Evolutionary conservation across 495 filamentous ascomycete species (phyloP), one percentile per base, ranked within the genome.

Genomic region (Hypoxylon rickii): DNA sequence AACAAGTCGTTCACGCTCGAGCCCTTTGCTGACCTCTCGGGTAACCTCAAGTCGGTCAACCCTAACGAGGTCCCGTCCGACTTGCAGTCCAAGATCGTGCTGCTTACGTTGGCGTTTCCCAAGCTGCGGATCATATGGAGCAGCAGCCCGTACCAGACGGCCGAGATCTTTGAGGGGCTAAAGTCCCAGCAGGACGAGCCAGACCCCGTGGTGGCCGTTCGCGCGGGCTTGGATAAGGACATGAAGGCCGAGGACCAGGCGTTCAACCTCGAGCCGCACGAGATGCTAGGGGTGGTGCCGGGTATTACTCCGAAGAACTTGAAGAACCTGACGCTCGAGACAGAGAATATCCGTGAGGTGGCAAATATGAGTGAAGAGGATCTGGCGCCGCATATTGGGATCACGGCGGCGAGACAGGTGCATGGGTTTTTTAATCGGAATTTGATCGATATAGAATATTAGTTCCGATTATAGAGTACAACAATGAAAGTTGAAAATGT

Each of bases 1-100:
- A 91, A 96, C 73, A 96, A 96, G 66, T 90, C 89, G 16, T 98
- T 98, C 71, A 97, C 90, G 7, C 87, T 98, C 12, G 94, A 97
- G 70, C 89, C 90, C 0, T 96, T 96, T 67, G 87, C 89, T 8
- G 89, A 90, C 49, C 77, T 90, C 1, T 88, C 87, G 20, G 84
- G 83, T n/a, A 84, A 82, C 32, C 65, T 85, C 17, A 79, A 82
- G 15, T 81, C 81, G 59, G 63, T 78, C 21, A 70, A 70, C 51
- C 77, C 79, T 46, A 77, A 82, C 16, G 74, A 80, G 8, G 72
- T 74, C 8, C 77, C 83, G 3, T 83, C 82, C 52, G 93, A 96
- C 65, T 78, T 96, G 26, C 94, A 98, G 67, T 85, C 89, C 53
- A 93, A 96, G 73, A 80, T 98, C 48, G 94, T 97, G 12, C 80